Conservation (phyloP, 208 protist species). For the Acanthamoeba triangularis region DNA sequence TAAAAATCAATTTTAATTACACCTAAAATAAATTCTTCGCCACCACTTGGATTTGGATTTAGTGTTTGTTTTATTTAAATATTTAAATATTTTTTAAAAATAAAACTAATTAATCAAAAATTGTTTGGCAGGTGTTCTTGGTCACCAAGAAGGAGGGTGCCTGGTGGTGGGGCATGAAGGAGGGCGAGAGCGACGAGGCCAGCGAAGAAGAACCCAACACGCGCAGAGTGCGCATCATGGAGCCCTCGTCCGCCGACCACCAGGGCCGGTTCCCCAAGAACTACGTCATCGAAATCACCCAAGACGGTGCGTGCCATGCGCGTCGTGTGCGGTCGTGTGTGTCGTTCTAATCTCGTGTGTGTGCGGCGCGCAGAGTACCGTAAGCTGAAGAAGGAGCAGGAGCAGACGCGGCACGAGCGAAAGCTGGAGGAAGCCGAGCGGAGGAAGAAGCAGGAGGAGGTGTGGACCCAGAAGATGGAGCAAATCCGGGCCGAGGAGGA, state of each 20-base stretch:
- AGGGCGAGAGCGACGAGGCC: background rate
- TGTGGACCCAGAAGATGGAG: background rate
- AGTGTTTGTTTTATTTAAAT: background rate
- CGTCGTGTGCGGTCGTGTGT: no score
- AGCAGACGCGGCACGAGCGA: background rate
- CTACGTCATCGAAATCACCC: slow-evolving; percentile 22
- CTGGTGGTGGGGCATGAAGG: slow-evolving; percentile 48
- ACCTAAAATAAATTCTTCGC: no score
- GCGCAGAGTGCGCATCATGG: background rate
- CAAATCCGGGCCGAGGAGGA: background rate
- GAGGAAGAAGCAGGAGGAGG: background rate
- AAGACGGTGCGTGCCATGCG: background rate
- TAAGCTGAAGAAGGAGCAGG: slow-evolving; percentile 26
- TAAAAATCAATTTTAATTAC: background rate
- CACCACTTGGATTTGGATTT: no score
- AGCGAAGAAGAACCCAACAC: background rate
- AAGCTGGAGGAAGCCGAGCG: background rate
- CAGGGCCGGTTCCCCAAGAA: slow-evolving; percentile 55
- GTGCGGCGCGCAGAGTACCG: background rate
- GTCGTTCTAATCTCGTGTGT: no score
- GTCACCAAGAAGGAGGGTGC: slow-evolving; percentile 51
- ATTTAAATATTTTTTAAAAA: background rate
- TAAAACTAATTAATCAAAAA: background rate
- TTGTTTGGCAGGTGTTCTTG: background rate
- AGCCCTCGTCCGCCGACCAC: background rate